Evolutionary conservation across 1,284 basidiomycete genomes (phyloP).

Genomic region (Bjerkandera adusta): DNA sequence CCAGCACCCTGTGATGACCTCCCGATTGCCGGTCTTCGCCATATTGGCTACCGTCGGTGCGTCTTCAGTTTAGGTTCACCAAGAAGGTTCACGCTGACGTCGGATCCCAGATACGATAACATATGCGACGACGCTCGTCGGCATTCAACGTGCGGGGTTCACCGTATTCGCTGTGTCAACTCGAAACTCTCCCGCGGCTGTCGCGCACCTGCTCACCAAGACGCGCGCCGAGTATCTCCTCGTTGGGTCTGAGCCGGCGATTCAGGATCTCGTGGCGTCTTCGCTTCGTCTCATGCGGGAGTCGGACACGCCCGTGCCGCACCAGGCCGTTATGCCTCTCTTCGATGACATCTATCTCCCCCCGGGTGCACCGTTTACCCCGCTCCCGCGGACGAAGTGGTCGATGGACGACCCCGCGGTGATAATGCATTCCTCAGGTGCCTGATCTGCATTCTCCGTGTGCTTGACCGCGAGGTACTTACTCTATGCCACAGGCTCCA

Average conservation of each 20-base stretch:
- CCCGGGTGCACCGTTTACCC: slow-evolving; percentile 10
- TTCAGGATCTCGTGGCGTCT: slow-evolving; percentile 17
- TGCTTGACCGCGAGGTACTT: neutral
- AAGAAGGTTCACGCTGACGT: no score
- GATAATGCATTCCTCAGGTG: slow-evolving; percentile 34
- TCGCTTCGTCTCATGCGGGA: slow-evolving; percentile 16
- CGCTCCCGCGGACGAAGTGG: slow-evolving; percentile 17
- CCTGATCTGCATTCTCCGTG: neutral
- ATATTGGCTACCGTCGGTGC: slow-evolving; percentile 1
- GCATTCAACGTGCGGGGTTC: slow-evolving; percentile 30
- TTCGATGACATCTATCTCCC: slow-evolving; percentile 22
- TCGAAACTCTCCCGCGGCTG: slow-evolving; percentile 36
- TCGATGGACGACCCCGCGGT: slow-evolving; percentile 22
- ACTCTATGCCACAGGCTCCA: slow-evolving; percentile 19
- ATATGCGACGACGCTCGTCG: slow-evolving; percentile 25
- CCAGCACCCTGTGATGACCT: neutral
- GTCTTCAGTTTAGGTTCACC: no score
- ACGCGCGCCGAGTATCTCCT: slow-evolving; percentile 28
- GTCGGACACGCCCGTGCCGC: slow-evolving; percentile 3
- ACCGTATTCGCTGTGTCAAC: slow-evolving; percentile 37
- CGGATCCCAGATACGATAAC: slow-evolving; percentile 28
- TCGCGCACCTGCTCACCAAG: slow-evolving; percentile 35
- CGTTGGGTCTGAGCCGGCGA: slow-evolving; percentile 21
- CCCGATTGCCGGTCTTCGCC: neutral
- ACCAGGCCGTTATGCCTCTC: slow-evolving; percentile 18